Evolutionary conservation across 768 basidiomycete genomes (phyloP).

Genomic region (Tricholoma furcatifolium): DNA sequence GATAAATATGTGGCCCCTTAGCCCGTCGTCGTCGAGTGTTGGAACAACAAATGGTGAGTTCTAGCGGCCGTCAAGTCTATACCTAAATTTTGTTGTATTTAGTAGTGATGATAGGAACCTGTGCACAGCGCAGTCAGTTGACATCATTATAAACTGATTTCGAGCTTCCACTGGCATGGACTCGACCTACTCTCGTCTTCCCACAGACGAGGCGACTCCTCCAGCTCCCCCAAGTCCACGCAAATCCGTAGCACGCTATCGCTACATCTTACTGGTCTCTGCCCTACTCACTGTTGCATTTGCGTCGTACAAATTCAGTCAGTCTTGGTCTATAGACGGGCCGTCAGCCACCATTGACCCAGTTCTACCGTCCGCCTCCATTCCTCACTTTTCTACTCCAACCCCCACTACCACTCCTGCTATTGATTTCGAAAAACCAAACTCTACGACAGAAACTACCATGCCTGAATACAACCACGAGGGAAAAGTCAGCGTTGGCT

Average conservation of each 20-base stretch:
- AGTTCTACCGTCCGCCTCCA: background rate
- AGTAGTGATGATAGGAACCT: background rate
- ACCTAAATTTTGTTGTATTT: too few species aligned
- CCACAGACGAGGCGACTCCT: conserved; percentile 24
- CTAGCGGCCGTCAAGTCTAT: too few species aligned
- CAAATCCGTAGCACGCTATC: conserved; percentile 23
- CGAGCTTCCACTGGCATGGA: conserved; percentile 18
- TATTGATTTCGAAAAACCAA: conserved; percentile 3
- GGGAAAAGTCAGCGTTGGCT: conserved; percentile 78
- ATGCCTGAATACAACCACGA: conserved; percentile 33
- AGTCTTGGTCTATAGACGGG: conserved; percentile 31
- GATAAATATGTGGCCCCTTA: background rate
- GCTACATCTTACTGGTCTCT: conserved; percentile 32
- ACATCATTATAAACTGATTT: background rate
- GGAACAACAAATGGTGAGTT: too few species aligned
- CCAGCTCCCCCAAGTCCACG: conserved; percentile 18
- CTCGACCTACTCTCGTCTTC: conserved; percentile 16
- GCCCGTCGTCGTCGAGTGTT: background rate
- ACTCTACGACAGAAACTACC: conserved; percentile 17
- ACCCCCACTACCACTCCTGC: conserved; percentile 7
- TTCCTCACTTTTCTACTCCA: conserved; percentile 5
- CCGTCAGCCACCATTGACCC: conserved; percentile 8
- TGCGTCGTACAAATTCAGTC: conserved; percentile 41
- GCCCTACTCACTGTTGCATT: conserved; percentile 37
- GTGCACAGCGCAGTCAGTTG: conserved; percentile 1